Base-by-base conservation (phyloP, 2,329 filamentous ascomycete genomes). In the Fusarium camptoceras region DNA sequence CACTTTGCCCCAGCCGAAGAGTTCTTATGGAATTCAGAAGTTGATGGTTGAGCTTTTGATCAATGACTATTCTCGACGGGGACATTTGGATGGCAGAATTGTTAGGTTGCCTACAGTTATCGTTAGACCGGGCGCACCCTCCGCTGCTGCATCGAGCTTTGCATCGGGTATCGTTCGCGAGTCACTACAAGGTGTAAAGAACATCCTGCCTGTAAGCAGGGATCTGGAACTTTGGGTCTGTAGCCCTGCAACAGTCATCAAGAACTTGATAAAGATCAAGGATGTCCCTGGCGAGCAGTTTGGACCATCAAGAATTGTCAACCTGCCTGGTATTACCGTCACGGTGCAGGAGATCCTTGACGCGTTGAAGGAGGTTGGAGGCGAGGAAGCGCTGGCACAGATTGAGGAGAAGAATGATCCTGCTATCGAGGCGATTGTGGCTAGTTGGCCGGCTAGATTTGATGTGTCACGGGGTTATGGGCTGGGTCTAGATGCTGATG, bases 161-260 rank as follows among this genome's bases (percentile, higher is more conserved):
- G 82, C 88, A 3, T 87, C 82, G 6, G 88, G 88, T 0, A 90
- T 91, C 70, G 87, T 91, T 42, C 81, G 88, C 6, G 88, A 91
- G 34, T 82, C 85, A 8, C 78, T 85, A 18, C 63, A 74, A 16
- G 86, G 86, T 11, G 74, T 82, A 27, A 77, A 81, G 39, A 84
- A 81, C 24, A 70, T 81, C 0, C 80, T 88, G 0, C 83, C 86
- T 3, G 80, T 85, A 10, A 78, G 83, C 11, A 75, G 78, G 30
- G 79, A 85, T 6, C 84, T 85, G 48, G 76, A 79, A 9, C 83
- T 83, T 7, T 87, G 85, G 84, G 76, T 88, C 4, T 87, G 85
- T 66, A 86, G 84, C 43, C 85, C 85, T 0, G 81, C 78, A 30
- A 86, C 81, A 0, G 78, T 88, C 8, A 81, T 85, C 6, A 70